Evolutionary conservation across 2,329 filamentous ascomycete species (phyloP).

Genomic region (Geoglossum cookeanum): DNA sequence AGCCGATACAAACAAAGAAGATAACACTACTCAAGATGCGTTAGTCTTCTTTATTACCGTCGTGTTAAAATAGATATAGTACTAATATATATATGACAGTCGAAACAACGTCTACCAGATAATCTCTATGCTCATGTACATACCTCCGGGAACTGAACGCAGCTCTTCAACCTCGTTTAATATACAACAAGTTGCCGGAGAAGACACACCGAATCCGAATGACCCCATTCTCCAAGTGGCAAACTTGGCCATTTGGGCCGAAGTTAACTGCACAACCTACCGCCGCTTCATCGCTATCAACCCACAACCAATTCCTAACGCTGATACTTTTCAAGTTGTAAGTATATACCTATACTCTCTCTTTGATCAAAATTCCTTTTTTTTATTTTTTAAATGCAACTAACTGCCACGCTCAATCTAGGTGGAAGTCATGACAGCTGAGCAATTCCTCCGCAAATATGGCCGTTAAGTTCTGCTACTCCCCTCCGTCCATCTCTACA

Average conservation of each 20-base stretch:
- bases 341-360: neutral
- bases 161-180: neutral
- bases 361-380: neutral
- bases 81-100: neutral
- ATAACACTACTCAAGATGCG: neutral
- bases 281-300: neutral
- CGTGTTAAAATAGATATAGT: neutral
- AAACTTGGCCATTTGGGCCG: neutral
- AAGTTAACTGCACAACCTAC: neutral
- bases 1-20: neutral
- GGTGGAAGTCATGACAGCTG: too few relatives aligned
- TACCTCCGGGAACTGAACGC: neutral
- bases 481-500: too few relatives aligned
- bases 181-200: neutral
- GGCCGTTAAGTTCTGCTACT: too few relatives aligned
- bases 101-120: neutral
- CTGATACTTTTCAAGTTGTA: neutral
- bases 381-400: neutral
- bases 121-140: neutral
- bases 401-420: neutral
- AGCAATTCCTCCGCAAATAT: too few relatives aligned
- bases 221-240: neutral
- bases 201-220: neutral
- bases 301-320: too few relatives aligned
- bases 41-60: neutral